Evolutionary conservation across 352 stramenopile species (phyloP), one percentile per base, ranked within the genome.

Genomic region (Pythium insidiosum): DNA sequence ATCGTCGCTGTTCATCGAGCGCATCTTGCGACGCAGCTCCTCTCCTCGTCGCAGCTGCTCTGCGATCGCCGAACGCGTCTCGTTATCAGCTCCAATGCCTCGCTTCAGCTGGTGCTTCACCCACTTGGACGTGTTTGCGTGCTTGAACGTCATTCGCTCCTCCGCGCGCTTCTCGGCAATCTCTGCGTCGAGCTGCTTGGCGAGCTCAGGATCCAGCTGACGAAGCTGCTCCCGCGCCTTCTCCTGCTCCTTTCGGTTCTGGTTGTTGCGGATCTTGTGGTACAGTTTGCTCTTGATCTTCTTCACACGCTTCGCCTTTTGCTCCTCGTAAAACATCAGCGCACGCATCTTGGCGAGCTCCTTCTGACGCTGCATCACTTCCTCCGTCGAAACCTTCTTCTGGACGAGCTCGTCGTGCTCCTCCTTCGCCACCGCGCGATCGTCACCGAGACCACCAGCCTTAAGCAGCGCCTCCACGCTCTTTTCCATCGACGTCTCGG

Each of bases 241-340:
- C 22, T 96, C 83, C 47, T 92, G 74, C 9, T 84, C 58, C 47
- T 88, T 81, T 47, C 84, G 82, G 61, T 88, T 66, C 53, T 98
- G 83, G 42, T 88, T 84, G 63, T 98, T 99, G 39, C 91, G 80
- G 56, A 99, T 98, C 60, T 97, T 97, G 56, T 97, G 88, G 76
- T 98, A 99, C 24, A 98, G 90, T 59, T 99, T 99, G 25, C 88
- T 98, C 71, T 99, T 99, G 61, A 99, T 99, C 70, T 99, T 99
- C 72, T 99, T 99, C 22, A 98, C 94, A 24, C 96, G 93, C 56
- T 96, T 88, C 38, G 88, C 65, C 61, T 99, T 99, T 66, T 98
- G 89, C 68, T 99, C 95, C 35, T 99, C 88, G 66, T 99, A 99
- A 53, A 99, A 99, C 59, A 99, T 83, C 33, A 99, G 71, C 43